Evolutionary conservation across 1,139 yeast genomes (phyloP).

Genomic region (Geotrichum histeridarum): DNA sequence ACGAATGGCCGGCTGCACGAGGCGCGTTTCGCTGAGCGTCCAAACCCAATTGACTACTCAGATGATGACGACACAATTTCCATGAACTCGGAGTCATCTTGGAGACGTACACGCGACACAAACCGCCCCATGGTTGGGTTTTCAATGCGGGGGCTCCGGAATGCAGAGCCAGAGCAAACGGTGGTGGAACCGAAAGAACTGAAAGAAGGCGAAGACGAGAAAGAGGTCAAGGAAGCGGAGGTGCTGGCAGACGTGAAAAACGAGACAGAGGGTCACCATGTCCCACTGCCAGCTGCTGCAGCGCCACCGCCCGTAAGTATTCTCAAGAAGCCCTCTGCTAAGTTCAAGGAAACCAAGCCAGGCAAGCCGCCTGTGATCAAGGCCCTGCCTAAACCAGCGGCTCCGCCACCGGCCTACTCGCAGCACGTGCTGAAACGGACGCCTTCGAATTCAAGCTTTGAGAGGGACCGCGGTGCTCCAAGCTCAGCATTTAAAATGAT

Average conservation of each 20-base stretch:
- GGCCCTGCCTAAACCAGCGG: not conserved
- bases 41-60: slow-evolving; percentile 6
- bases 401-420: slow-evolving; percentile 5
- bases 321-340: not conserved
- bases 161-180: not conserved
- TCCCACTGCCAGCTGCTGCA: not conserved
- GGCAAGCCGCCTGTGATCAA: not conserved
- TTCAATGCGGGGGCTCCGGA: too few relatives aligned
- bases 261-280: not conserved
- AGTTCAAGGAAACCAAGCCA: not conserved
- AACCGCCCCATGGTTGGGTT: not conserved
- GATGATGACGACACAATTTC: slow-evolving; percentile 31
- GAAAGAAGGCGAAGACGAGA: too few relatives aligned
- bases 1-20: not conserved
- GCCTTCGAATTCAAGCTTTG: slow-evolving; percentile 23
- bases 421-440: slow-evolving; percentile 19
- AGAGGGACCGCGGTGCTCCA: slow-evolving; percentile 14
- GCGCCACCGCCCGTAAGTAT: not conserved
- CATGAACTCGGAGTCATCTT: slow-evolving; percentile 32
- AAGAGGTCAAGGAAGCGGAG: too few relatives aligned
- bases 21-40: slow-evolving; percentile 1
- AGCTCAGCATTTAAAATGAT: slow-evolving; percentile 22
- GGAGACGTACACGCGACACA: slow-evolving; percentile 28
- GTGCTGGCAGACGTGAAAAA: too few relatives aligned
- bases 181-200: too few relatives aligned